Evolutionary conservation across 2,329 filamentous ascomycete genomes (phyloP), one percentile per base, ranked within the genome.

Genomic region (Colletotrichum sp.): DNA sequence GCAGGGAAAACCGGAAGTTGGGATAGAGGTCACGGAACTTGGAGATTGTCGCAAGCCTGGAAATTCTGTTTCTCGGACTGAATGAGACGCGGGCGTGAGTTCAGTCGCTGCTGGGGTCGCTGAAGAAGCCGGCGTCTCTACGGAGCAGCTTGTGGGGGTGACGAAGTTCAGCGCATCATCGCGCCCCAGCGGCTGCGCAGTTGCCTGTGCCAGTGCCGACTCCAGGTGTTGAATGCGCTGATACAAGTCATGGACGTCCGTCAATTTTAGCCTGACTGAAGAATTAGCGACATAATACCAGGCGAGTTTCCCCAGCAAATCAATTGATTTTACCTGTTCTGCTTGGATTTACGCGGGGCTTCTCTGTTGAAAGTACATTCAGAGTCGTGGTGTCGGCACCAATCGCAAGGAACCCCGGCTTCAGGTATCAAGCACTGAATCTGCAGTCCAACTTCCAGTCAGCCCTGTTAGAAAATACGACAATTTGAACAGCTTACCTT

Each of bases 341-440:
- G 32, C 3, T 28, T 70, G 15, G n/a, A 18, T 24, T 26, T 55
- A 2, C 67, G 28, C 5, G 66, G 57, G 8, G 39, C 36, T 28
- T 74, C 57, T 3, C 71, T 39, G 6, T 30, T 39, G 32, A 74
- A 74, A 1, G 67, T 64, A 9, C 71, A 74, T 7, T 55, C 59
- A 24, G 44, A 57, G n/a, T 59, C 59, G 21, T 74, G 71, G 24
- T 74, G 71, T 6, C 67, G 57, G 24, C 71, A 74, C 71, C 71
- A 74, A 55, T 74, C 67, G 67, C 71, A 74, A 2, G 71, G 30
- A 16, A 44, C 39, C 5, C 71, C 71, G 8, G 44, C 39, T 12
- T 30, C 44, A 18, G 71, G 57, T 55, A 74, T 59, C 4, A 26
- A 55, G 59, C 71, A 74, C 44, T 74, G 71, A 15, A 74, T 74